Evolutionary conservation across 257 asterid species (phyloP).

Genomic region (Voacanga thouarsii): DNA sequence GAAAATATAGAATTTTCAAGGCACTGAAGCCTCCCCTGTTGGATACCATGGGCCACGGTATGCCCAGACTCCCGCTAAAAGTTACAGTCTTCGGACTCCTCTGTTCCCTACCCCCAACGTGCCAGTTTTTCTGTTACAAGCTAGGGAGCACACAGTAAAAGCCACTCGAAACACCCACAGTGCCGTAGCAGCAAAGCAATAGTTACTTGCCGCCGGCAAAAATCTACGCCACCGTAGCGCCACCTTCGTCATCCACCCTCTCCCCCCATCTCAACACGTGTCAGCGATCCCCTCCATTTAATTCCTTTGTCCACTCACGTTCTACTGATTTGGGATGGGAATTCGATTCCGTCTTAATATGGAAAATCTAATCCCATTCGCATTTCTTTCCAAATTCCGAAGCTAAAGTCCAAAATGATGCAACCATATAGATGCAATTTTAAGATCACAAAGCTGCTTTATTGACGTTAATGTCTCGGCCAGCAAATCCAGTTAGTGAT

Average conservation of each 20-base stretch:
- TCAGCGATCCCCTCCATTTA: neutral
- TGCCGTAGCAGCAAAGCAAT: neutral
- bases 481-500: conserved; percentile 2
- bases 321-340: neutral
- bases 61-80: neutral
- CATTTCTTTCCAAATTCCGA: neutral
- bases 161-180: no score
- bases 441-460: neutral
- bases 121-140: neutral
- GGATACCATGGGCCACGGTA: neutral
- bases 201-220: conserved; percentile 6
- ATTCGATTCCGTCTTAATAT: conserved; percentile 10
- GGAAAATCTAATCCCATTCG: neutral
- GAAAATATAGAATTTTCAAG: no score
- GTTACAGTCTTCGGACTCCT: neutral
- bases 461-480: conserved; percentile 4
- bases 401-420: neutral
- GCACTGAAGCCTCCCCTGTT: neutral
- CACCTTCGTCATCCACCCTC: neutral
- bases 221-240: neutral
- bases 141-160: neutral
- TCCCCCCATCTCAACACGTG: neutral
- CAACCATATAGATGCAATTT: neutral
- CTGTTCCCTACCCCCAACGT: neutral
- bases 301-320: neutral